phyloP scores from a whole-genome alignment of 1,139 yeast species.

The Geotrichum europaeum region DNA sequence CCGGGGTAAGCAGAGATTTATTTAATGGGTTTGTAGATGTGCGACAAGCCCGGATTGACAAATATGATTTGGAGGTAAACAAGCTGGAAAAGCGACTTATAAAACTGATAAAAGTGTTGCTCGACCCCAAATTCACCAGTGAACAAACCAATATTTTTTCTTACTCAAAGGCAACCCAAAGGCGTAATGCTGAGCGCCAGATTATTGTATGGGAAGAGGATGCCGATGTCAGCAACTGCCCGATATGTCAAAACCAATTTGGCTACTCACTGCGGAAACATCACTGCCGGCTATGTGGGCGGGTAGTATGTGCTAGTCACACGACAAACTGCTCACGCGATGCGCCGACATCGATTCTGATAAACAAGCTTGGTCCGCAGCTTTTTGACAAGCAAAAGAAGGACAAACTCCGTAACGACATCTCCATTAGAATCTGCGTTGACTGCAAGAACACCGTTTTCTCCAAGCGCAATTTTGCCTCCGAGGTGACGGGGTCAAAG shows the following conservation, averaged over 20 bases:
- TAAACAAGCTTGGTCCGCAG: slow-evolving; percentile 33
- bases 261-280: slow-evolving; percentile 64
- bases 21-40: slow-evolving; percentile 41
- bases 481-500: slow-evolving; percentile 32
- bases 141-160: slow-evolving; percentile 22
- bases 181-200: slow-evolving; percentile 43
- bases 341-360: slow-evolving; percentile 51
- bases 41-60: slow-evolving; percentile 42
- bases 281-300: slow-evolving; percentile 84
- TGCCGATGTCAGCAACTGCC: slow-evolving; percentile 46
- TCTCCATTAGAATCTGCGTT: slow-evolving; percentile 53
- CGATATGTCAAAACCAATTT: slow-evolving; percentile 57
- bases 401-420: slow-evolving; percentile 23
- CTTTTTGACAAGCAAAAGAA: slow-evolving; percentile 21
- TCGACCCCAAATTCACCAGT: slow-evolving; percentile 19
- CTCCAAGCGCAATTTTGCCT: slow-evolving; percentile 47
- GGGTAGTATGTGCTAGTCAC: slow-evolving; percentile 68
- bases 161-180: slow-evolving; percentile 25
- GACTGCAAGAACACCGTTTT: slow-evolving; percentile 62
- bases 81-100: slow-evolving; percentile 61
- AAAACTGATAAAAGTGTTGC: slow-evolving; percentile 37
- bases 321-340: slow-evolving; percentile 62
- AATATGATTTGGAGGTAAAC: slow-evolving; percentile 43
- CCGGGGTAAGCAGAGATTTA: slow-evolving; percentile 42
- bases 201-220: slow-evolving; percentile 72